phyloP scores from a whole-genome alignment of 2,329 filamentous ascomycete genomes.

The Microdochium trichocladiopsis region DNA sequence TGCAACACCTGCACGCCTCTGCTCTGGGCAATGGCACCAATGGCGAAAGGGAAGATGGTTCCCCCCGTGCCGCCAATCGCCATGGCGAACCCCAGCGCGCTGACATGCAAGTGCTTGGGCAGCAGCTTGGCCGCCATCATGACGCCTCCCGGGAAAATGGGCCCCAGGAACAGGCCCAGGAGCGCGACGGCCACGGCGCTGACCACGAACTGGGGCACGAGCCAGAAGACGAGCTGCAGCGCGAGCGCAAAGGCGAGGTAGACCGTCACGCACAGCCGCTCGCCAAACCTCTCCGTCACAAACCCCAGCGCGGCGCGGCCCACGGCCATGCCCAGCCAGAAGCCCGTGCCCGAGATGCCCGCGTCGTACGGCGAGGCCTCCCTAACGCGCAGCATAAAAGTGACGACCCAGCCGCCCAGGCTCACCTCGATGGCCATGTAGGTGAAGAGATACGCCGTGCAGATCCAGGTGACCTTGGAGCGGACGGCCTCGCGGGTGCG shows the following conservation, averaged over 20 bases:
- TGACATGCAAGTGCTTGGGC: conserved; percentile 66
- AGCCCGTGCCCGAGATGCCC: conserved; percentile 71
- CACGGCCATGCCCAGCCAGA: conserved; percentile 77
- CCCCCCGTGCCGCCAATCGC: conserved; percentile 71
- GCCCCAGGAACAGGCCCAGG: conserved; percentile 74
- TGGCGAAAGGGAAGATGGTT: conserved; percentile 57
- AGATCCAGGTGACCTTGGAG: conserved; percentile 59
- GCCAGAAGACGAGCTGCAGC: conserved; percentile 57
- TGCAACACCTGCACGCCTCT: conserved; percentile 50
- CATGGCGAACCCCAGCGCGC: conserved; percentile 73
- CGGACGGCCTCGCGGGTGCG: not conserved
- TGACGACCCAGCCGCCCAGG: conserved; percentile 71
- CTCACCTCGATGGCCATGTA: conserved; percentile 77
- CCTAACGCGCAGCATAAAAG: conserved; percentile 78
- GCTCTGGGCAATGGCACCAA: conserved; percentile 58
- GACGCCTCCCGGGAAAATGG: conserved; percentile 69
- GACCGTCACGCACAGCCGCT: conserved; percentile 54
- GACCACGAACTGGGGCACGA: conserved; percentile 70
- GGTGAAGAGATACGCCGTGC: conserved; percentile 65
- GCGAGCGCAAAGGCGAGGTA: conserved; percentile 59
- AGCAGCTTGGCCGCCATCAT: conserved; percentile 69
- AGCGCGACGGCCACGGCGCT: conserved; percentile 65
- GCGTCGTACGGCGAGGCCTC: conserved; percentile 62
- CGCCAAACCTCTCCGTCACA: conserved; percentile 65
- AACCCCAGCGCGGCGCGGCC: conserved; percentile 70